Percentiles rank a stretch among this genome's conserved stretches.
Evolutionary conservation across 78 protist genomes (phyloP).

Genomic region (Salpingoeca rosetta): DNA sequence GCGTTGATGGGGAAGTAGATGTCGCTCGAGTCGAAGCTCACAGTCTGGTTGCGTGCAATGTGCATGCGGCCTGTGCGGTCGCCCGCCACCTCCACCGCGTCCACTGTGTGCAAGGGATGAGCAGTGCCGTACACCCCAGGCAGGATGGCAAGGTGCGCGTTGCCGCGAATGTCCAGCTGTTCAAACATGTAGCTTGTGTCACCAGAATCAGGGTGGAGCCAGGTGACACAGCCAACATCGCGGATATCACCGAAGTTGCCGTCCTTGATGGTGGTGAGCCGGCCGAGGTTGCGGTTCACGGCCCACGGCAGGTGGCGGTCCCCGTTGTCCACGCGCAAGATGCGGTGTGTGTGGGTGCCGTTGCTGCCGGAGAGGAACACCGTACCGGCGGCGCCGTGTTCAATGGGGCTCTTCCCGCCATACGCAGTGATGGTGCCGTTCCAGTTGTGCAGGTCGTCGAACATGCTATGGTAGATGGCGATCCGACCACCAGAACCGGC

Average conservation of each 20-base stretch:
- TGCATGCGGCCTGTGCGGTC: background rate
- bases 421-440: background rate
- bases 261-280: background rate
- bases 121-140: background rate
- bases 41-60: background rate
- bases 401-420: background rate
- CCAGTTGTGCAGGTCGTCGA: background rate
- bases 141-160: background rate
- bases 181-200: background rate
- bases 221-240: background rate
- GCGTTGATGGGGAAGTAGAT: background rate
- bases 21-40: background rate
- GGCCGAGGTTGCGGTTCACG: background rate
- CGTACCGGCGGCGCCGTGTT: conserved; percentile 2
- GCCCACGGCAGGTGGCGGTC: background rate
- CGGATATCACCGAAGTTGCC: background rate
- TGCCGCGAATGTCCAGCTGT: background rate
- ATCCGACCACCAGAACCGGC: background rate
- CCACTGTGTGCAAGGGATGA: background rate
- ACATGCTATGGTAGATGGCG: background rate
- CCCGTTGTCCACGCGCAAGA: background rate
- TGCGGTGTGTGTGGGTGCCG: background rate
- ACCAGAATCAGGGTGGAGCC: background rate
- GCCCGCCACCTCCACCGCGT: background rate
- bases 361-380: background rate